Percentiles rank a stretch among this genome's conserved stretches.
Conservation (phyloP, 2,329 filamentous ascomycete species). For the Monosporascus sp. region DNA sequence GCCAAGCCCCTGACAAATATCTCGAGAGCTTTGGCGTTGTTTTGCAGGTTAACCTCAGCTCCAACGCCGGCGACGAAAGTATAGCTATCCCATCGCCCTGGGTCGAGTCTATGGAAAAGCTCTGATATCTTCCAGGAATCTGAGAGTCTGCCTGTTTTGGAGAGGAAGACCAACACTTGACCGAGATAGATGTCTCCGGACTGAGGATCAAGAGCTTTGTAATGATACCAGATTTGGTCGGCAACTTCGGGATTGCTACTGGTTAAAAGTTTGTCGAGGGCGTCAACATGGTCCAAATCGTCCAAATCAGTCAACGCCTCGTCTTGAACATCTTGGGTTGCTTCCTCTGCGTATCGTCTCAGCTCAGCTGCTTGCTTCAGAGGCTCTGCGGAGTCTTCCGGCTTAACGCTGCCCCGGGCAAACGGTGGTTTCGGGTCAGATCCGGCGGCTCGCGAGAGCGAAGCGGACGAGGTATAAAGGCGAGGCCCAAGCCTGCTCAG, state of each 20-base stretch:
- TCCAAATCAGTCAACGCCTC: neutral
- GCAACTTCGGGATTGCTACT: slow-evolving; percentile 11
- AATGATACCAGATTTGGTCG: slow-evolving; percentile 41
- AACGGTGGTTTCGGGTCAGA: neutral
- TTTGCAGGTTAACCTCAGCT: slow-evolving; percentile 36
- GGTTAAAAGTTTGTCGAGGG: slow-evolving; percentile 15
- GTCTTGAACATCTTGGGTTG: neutral
- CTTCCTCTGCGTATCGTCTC: neutral
- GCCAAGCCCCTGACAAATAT: slow-evolving; percentile 35
- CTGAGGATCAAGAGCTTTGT: slow-evolving; percentile 29
- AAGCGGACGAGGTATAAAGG: slow-evolving; percentile 20
- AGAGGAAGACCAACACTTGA: slow-evolving; percentile 37
- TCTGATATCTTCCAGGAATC: slow-evolving; percentile 42
- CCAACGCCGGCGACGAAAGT: slow-evolving; percentile 36
- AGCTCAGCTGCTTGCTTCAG: neutral
- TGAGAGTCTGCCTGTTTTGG: slow-evolving; percentile 35
- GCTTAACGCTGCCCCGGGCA: neutral
- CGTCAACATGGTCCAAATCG: slow-evolving; percentile 5
- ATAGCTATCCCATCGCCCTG: slow-evolving; percentile 34
- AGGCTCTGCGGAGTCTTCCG: neutral
- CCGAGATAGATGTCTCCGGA: slow-evolving; percentile 23
- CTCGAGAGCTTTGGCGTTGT: slow-evolving; percentile 32
- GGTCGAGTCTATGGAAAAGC: slow-evolving; percentile 35
- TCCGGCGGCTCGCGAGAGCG: slow-evolving; percentile 6
- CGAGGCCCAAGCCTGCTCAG: slow-evolving; percentile 17